phyloP scores from a whole-genome alignment of 2,329 filamentous ascomycete species.

The Podosphaera leucotricha region DNA sequence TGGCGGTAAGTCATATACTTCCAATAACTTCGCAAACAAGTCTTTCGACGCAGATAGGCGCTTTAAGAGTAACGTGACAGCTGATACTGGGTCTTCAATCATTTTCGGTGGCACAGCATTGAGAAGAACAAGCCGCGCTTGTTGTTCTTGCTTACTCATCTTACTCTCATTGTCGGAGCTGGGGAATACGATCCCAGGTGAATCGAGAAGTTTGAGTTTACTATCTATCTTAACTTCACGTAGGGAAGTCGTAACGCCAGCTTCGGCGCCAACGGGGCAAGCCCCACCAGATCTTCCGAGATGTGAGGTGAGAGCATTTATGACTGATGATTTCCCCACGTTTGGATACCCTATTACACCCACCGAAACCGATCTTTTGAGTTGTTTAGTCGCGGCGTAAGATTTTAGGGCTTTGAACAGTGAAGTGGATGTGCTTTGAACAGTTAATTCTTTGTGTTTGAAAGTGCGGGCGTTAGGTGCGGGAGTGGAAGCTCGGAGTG shows the following conservation, averaged over 20 bases:
- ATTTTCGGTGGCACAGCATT: slow-evolving; percentile 87
- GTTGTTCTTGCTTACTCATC: slow-evolving; percentile 37
- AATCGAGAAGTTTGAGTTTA: slow-evolving; percentile 83
- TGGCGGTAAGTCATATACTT: slow-evolving; percentile 65
- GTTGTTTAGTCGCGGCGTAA: slow-evolving; percentile 57
- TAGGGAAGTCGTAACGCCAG: slow-evolving; percentile 73
- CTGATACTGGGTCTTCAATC: slow-evolving; percentile 77
- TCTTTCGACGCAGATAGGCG: slow-evolving; percentile 50
- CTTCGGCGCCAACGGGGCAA: slow-evolving; percentile 76
- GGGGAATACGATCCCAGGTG: slow-evolving; percentile 84
- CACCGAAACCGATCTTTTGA: slow-evolving; percentile 76
- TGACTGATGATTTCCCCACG: slow-evolving; percentile 88
- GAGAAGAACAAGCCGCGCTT: slow-evolving; percentile 66
- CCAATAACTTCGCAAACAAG: slow-evolving; percentile 55
- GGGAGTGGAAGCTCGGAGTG: slow-evolving; percentile 60
- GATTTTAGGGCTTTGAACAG: slow-evolving; percentile 80
- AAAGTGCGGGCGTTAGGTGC: slow-evolving; percentile 75
- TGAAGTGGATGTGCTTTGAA: slow-evolving; percentile 62
- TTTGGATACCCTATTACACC: slow-evolving; percentile 92
- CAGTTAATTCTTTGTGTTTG: slow-evolving; percentile 73
- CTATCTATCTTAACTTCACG: slow-evolving; percentile 84
- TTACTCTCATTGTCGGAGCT: slow-evolving; percentile 34
- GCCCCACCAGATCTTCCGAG: slow-evolving; percentile 46
- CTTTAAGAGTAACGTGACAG: slow-evolving; percentile 63
- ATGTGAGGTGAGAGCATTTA: slow-evolving; percentile 69